These are phyloP conservation scores for Kwoniella heveanensis DNA, from an alignment of 768 basidiomycete species.

Conservation along the genomic window DNA sequence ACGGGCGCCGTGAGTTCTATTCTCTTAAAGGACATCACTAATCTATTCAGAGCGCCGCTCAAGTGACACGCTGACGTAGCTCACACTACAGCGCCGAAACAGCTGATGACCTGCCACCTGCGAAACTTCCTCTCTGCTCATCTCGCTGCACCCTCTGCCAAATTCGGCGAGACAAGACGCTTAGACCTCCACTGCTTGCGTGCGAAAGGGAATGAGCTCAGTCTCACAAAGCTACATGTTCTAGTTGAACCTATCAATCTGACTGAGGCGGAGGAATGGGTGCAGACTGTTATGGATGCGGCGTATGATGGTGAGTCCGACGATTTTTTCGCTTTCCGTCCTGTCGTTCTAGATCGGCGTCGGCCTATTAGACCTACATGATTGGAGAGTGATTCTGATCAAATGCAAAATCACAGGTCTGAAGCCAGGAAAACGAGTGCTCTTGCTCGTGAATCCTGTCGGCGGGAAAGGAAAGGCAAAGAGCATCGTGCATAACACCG, in stretches of 20 bases:
- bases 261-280: conserved; percentile 45
- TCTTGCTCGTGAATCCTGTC: conserved; percentile 54
- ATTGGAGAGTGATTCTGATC: too few species aligned
- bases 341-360: too few species aligned
- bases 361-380: too few species aligned
- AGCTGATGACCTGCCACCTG: conserved; percentile 33
- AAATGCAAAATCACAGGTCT: too few species aligned
- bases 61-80: too few species aligned
- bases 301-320: conserved; percentile 36
- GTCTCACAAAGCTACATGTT: conserved; percentile 43
- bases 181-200: conserved; percentile 39
- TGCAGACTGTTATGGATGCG: conserved; percentile 31
- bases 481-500: conserved; percentile 40
- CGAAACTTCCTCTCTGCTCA: conserved; percentile 35
- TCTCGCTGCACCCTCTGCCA: conserved; percentile 15
- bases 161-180: conserved; percentile 24
- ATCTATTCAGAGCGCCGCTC: too few species aligned
- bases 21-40: too few species aligned
- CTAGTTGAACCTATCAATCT: conserved; percentile 42
- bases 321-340: too few species aligned
- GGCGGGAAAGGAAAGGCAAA: conserved; percentile 55
- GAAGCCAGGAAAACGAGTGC: conserved; percentile 39
- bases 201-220: conserved; percentile 9
- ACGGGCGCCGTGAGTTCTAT: conserved; percentile 44
- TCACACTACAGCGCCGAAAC: conserved; percentile 40